These are phyloP conservation scores for Chaetomiaceae sp. DNA, from an alignment of 2,329 filamentous ascomycete genomes.

Conservation along the genomic window DNA sequence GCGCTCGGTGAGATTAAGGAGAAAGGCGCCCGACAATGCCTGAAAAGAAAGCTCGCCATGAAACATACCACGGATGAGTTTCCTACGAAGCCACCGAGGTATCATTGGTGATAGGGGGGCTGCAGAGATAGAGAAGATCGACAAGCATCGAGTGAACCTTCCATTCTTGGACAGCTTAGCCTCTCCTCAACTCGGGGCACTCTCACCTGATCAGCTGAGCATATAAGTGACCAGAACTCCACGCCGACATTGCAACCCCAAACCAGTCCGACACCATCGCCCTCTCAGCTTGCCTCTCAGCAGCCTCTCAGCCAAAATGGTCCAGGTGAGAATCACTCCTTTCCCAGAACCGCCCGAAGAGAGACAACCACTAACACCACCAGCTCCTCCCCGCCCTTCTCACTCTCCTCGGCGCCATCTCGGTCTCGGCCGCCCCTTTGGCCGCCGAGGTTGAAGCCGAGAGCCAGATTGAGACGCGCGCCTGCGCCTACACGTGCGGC, in stretches of 20 bases:
- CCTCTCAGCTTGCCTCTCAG: background rate
- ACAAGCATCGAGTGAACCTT: conserved; percentile 6
- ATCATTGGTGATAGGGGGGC: background rate
- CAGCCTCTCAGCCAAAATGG: conserved; percentile 10
- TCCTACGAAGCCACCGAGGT: background rate
- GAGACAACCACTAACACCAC: background rate
- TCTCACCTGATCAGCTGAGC: background rate
- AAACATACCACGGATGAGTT: background rate
- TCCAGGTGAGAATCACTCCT: conserved; percentile 9
- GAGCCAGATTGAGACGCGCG: conserved; percentile 25
- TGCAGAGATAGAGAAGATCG: background rate
- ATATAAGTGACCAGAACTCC: background rate
- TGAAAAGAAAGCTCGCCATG: background rate
- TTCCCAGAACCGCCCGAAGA: background rate
- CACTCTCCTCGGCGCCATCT: conserved; percentile 14
- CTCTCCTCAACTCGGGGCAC: background rate
- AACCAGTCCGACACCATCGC: background rate
- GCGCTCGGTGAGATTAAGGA: conserved; percentile 2
- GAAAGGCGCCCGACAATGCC: background rate
- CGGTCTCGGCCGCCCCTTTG: conserved; percentile 21
- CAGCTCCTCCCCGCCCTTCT: conserved; percentile 21
- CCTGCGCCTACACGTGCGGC: conserved; percentile 37
- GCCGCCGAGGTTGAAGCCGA: conserved; percentile 19
- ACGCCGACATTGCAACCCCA: no score
- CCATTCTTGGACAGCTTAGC: conserved; percentile 4